Evolutionary conservation across 2,329 filamentous ascomycete genomes (phyloP), one percentile per base, ranked within the genome.

Genomic region (Calonectria crousiana): DNA sequence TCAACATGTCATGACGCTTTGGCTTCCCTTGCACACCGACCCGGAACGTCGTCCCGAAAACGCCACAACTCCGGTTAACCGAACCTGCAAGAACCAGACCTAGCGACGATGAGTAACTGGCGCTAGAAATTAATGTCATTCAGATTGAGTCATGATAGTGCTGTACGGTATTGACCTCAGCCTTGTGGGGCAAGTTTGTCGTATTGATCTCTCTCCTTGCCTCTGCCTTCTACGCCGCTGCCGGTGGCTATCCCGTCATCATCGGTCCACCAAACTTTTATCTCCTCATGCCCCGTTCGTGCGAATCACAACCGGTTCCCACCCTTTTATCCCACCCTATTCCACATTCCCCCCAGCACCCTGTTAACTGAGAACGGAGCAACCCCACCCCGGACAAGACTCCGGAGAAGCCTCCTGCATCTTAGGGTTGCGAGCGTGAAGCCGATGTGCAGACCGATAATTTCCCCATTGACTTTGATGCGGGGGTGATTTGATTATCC

Each of bases 1-100:
- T 47, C 18, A 38, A 65, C 60, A 65, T 49, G 41, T 49, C 41
- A 49, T 23, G 30, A 49, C 18, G 41, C 51, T 56, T 49, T 44
- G 26, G 26, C 49, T 30, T 30, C 18, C 34, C 26, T 44, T 41
- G 14, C 52, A 41, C 52, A 53, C 72, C 38, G 36, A 65, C 41
- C 6, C 73, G 73, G 73, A 58, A 58, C n/a, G 14, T 28, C 69
- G 73, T 47, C 66, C 73, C 66, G 73, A 67, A 51, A 49, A 60
- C 67, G 73, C 47, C 73, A 60, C 36, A 72, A 69, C 69, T 32
- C 66, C 73, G 73, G 73, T n/a, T 72, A 74, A 72, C 36, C 65
- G 23, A 26, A 9, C 3, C 64, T 36, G 53, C 20, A 51, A 28
- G 11, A 23, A 11, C 9, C n/a, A 14, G 30, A 71, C 52, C 26